A percentile compares a stretch with the other conserved stretches of the same genome.
These are phyloP conservation scores for Geoglossum cookeanum DNA, from an alignment of 2,329 filamentous ascomycete species.

Conservation along the genomic window DNA sequence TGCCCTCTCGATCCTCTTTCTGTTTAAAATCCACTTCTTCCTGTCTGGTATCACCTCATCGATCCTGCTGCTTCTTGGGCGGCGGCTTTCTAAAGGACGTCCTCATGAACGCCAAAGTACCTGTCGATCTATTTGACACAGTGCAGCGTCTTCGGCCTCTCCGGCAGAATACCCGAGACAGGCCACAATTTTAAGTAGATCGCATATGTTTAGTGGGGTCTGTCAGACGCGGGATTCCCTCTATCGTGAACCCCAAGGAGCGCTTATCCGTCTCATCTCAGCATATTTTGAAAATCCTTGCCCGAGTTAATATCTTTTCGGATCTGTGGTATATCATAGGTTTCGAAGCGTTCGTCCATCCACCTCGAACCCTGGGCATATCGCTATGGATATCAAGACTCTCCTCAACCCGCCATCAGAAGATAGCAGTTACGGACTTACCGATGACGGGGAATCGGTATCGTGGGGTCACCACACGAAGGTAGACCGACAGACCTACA, in stretches of 20 bases:
- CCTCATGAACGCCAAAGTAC: neutral
- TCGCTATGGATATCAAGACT: slow-evolving; percentile 1
- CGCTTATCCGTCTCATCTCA: neutral
- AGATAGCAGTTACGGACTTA: neutral
- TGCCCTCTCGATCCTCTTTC: neutral
- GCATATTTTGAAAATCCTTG: neutral
- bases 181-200: neutral
- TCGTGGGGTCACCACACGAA: neutral
- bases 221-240: neutral
- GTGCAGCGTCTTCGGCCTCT: neutral
- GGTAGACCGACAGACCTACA: neutral
- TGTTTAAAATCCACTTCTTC: neutral
- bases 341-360: neutral
- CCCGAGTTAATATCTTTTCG: neutral
- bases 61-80: neutral
- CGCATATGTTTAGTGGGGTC: neutral
- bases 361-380: neutral
- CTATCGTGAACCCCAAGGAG: neutral
- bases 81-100: neutral
- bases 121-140: neutral
- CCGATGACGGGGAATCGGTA: neutral
- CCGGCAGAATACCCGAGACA: neutral
- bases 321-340: neutral
- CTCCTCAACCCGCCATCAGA: neutral
- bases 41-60: neutral